These are phyloP conservation scores for Fusarium paranaense DNA, from an alignment of 2,329 filamentous ascomycete genomes.

Conservation along the genomic window DNA sequence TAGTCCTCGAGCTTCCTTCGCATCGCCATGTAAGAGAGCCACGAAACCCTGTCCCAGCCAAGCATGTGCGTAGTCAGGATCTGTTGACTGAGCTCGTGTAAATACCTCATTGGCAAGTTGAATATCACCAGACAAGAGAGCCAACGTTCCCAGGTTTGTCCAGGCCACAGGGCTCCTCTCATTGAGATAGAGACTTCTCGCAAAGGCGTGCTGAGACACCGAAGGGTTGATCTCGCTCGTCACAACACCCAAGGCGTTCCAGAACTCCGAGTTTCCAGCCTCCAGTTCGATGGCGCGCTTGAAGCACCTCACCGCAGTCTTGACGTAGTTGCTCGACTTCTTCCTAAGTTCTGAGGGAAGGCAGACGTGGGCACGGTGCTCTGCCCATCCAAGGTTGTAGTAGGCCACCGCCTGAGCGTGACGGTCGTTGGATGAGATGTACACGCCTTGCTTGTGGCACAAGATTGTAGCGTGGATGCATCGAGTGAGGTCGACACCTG, in stretches of 20 bases:
- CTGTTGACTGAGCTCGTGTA: slow-evolving; percentile 89
- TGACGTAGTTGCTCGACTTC: slow-evolving; percentile 76
- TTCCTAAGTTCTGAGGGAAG: slow-evolving; percentile 65
- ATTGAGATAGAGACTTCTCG: slow-evolving; percentile 91
- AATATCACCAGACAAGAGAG: slow-evolving; percentile 84
- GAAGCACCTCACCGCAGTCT: slow-evolving; percentile 88
- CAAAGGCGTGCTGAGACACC: slow-evolving; percentile 92
- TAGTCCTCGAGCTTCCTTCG: slow-evolving; percentile 81
- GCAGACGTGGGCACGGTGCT: slow-evolving; percentile 82
- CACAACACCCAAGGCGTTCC: slow-evolving; percentile 94
- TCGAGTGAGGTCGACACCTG: slow-evolving; percentile 64
- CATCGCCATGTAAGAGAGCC: slow-evolving; percentile 79
- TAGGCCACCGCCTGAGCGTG: slow-evolving; percentile 96
- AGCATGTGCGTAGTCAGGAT: slow-evolving; percentile 92
- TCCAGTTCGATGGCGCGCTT: slow-evolving; percentile 97
- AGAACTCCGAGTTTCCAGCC: slow-evolving; percentile 93
- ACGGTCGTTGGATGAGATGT: slow-evolving; percentile 76
- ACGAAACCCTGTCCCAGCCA: slow-evolving; percentile 95
- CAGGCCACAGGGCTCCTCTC: slow-evolving; percentile 87
- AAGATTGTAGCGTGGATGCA: slow-evolving; percentile 80
- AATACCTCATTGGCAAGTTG: slow-evolving; percentile 92
- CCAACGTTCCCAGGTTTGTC: slow-evolving; percentile 91
- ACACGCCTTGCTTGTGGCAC: slow-evolving; percentile 87
- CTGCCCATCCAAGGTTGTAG: slow-evolving; percentile 97
- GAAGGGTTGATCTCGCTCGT: slow-evolving; percentile 87